These are phyloP conservation scores for Fusarium sp. DNA, from an alignment of 2,329 filamentous ascomycete genomes.

Conservation along the genomic window DNA sequence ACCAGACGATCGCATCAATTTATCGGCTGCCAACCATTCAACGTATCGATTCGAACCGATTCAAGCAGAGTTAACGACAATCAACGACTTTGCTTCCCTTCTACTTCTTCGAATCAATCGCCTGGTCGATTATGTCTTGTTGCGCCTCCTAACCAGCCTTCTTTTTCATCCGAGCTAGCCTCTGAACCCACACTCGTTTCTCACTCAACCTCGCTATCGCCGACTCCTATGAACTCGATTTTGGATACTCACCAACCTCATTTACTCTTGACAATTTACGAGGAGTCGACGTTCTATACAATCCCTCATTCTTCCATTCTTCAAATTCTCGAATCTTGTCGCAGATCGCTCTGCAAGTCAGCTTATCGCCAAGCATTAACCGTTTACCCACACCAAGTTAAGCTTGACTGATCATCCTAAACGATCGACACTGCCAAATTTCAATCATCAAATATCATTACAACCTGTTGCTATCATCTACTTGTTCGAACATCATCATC, in stretches of 20 bases:
- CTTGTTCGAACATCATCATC: conserved; percentile 31
- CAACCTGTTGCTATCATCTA: conserved; percentile 12
- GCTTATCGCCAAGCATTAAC: conserved; percentile 33
- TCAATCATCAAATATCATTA: conserved; percentile 21
- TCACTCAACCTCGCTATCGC: conserved; percentile 40
- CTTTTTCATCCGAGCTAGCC: conserved; percentile 62
- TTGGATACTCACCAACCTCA: conserved; percentile 11
- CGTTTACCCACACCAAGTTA: conserved; percentile 29
- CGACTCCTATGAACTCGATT: conserved; percentile 31
- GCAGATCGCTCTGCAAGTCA: conserved; percentile 24
- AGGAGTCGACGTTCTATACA: conserved; percentile 14
- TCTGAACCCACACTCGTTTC: conserved; percentile 63
- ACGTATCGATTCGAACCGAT: conserved; percentile 35
- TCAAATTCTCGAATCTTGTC: conserved; percentile 20
- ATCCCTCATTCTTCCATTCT: conserved; percentile 13
- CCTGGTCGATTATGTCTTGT: conserved; percentile 57
- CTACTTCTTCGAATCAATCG: conserved; percentile 43
- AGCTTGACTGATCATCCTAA: conserved; percentile 42
- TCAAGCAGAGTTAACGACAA: conserved; percentile 21
- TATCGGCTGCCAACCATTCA: conserved; percentile 38
- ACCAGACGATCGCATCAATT: conserved; percentile 45
- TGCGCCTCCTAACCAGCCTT: conserved; percentile 51
- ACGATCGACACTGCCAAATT: conserved; percentile 46
- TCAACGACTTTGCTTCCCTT: conserved; percentile 37
- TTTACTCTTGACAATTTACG: conserved; percentile 11